These are phyloP conservation scores for Monosporascus ibericus DNA, from an alignment of 2,329 filamentous ascomycete species.

Conservation along the genomic window DNA sequence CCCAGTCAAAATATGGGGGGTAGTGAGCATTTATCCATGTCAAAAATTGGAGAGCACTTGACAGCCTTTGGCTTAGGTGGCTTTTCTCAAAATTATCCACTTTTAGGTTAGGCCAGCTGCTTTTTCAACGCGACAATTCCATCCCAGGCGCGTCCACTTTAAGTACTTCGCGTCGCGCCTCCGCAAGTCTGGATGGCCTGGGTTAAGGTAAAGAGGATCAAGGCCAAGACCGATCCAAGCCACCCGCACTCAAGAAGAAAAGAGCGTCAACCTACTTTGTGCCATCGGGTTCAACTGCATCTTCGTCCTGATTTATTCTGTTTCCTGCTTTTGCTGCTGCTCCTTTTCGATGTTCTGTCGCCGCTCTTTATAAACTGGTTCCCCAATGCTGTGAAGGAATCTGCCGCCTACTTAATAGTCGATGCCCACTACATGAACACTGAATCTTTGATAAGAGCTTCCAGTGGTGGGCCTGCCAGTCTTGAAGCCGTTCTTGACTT, in stretches of 20 bases:
- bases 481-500: conserved; percentile 12
- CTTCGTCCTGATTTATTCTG: neutral
- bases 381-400: too few relatives aligned
- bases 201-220: neutral
- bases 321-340: neutral
- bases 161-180: neutral
- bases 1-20: neutral
- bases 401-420: neutral
- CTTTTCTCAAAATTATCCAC: neutral
- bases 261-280: too few relatives aligned
- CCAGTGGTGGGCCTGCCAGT: conserved; percentile 20
- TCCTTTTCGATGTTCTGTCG: neutral
- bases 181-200: neutral
- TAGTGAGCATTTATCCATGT: too few relatives aligned
- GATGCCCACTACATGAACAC: conserved; percentile 13
- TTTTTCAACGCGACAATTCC: neutral
- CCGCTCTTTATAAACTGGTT: neutral
- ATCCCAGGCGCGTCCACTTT: neutral
- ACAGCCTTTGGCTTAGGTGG: neutral
- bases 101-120: neutral
- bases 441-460: conserved; percentile 7
- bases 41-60: too few relatives aligned
- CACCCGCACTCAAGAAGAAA: too few relatives aligned
- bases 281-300: neutral
- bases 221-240: too few relatives aligned